These are phyloP conservation scores for Syncephalastrum racemosum DNA, from an alignment of 371 early-diverging fungal genomes.

Conservation along the genomic window DNA sequence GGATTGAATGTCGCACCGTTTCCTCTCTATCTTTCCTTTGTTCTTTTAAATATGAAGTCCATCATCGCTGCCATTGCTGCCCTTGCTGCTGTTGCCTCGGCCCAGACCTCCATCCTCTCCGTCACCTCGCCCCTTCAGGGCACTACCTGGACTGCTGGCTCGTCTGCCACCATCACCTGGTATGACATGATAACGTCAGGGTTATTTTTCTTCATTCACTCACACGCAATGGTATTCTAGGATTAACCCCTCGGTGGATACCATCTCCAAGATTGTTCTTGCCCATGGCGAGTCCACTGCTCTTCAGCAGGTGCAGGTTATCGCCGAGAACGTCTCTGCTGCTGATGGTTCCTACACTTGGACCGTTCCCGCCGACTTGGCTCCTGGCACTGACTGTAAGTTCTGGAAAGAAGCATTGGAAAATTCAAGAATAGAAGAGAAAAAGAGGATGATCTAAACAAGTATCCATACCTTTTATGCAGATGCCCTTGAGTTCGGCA, in stretches of 20 bases:
- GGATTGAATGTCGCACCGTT: too few species aligned
- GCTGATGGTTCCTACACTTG: conserved; percentile 30
- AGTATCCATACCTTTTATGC: background rate
- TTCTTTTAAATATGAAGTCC: conserved; percentile 18
- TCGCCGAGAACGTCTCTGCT: conserved; percentile 37
- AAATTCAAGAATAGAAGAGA: background rate
- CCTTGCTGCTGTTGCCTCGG: conserved; percentile 31
- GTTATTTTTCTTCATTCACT: background rate
- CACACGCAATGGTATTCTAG: conserved; percentile 4
- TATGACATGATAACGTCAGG: conserved; percentile 3
- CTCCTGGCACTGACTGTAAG: conserved; percentile 47
- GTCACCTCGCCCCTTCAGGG: conserved; percentile 36
- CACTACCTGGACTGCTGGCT: conserved; percentile 37
- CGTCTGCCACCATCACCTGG: conserved; percentile 37
- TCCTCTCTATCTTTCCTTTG: too few species aligned
- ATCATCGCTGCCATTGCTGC: conserved; percentile 35
- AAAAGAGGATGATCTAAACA: background rate
- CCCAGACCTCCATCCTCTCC: conserved; percentile 24
- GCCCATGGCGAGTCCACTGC: conserved; percentile 22
- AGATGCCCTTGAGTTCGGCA: conserved; percentile 40
- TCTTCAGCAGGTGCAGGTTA: conserved; percentile 18
- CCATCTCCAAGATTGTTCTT: conserved; percentile 41
- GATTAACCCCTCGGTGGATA: conserved; percentile 26
- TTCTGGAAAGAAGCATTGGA: conserved; percentile 4
- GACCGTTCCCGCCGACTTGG: conserved; percentile 31